Percentiles rank a stretch among this genome's conserved stretches.
phyloP scores from a whole-genome alignment of 2,329 filamentous ascomycete species.

The Emericellopsis cladophorae region DNA sequence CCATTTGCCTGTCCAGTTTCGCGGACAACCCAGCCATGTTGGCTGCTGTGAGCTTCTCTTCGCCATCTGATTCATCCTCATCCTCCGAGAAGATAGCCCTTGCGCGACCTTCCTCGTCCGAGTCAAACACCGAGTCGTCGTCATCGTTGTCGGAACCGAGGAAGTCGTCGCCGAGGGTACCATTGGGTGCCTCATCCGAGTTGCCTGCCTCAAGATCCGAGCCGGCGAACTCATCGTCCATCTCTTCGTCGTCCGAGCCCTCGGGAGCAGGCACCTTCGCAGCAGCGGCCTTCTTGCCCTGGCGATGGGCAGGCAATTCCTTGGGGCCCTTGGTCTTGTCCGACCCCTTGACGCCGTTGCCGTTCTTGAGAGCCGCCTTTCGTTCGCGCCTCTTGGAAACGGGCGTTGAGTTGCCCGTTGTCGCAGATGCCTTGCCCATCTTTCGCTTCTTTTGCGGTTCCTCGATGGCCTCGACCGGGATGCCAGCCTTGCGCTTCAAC shows the following conservation, averaged over 20 bases:
- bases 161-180: slow-evolving; percentile 43
- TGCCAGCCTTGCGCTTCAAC: slow-evolving; percentile 71
- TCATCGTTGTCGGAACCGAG: slow-evolving; percentile 40
- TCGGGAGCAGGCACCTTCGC: slow-evolving; percentile 24
- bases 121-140: slow-evolving; percentile 55
- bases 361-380: slow-evolving; percentile 17
- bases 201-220: slow-evolving; percentile 31
- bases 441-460: slow-evolving; percentile 40
- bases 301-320: slow-evolving; percentile 6
- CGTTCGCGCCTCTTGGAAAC: slow-evolving; percentile 6
- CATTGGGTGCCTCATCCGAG: slow-evolving; percentile 23
- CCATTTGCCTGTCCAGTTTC: slow-evolving; percentile 67
- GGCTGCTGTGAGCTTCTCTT: slow-evolving; percentile 84
- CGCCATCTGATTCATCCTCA: slow-evolving; percentile 74
- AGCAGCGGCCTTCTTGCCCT: slow-evolving; percentile 16
- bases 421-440: slow-evolving; percentile 18
- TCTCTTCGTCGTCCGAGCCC: slow-evolving; percentile 26
- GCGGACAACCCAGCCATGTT: slow-evolving; percentile 89
- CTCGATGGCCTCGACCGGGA: slow-evolving; percentile 48
- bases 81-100: slow-evolving; percentile 85
- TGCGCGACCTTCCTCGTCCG: slow-evolving; percentile 47
- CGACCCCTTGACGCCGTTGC: slow-evolving; percentile 19
- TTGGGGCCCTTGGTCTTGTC: slow-evolving; percentile 16
- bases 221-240: slow-evolving; percentile 26
- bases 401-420: slow-evolving; percentile 11